These are phyloP conservation scores for Circinella minor DNA, from an alignment of 371 early-diverging fungal genomes.

Conservation along the genomic window DNA sequence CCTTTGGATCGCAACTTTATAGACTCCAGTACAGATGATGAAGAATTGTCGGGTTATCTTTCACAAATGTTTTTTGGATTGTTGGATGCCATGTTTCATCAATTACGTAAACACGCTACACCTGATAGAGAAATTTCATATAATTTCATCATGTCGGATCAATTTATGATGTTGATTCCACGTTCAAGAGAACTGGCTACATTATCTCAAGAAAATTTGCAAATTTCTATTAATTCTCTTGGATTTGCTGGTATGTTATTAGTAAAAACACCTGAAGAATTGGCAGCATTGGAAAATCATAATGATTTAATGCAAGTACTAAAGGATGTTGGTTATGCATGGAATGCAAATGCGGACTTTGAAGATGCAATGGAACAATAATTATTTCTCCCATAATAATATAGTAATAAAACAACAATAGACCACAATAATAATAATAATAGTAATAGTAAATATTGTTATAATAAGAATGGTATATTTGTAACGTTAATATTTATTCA, in stretches of 20 bases:
- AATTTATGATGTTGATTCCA: conserved; percentile 79
- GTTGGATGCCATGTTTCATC: conserved; percentile 55
- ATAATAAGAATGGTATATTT: conserved; percentile 1
- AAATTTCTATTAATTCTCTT: conserved; percentile 65
- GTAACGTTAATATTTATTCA: conserved; percentile 7
- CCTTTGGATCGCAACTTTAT: conserved; percentile 41
- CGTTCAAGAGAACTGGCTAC: conserved; percentile 52
- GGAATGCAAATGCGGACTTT: conserved; percentile 18
- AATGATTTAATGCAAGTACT: conserved; percentile 43
- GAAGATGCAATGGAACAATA: neutral
- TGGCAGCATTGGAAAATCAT: conserved; percentile 47
- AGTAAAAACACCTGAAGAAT: conserved; percentile 58
- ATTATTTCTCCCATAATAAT: no score
- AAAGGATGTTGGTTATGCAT: conserved; percentile 30
- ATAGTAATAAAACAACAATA: neutral
- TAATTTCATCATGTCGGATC: conserved; percentile 69
- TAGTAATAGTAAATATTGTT: neutral
- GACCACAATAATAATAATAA: neutral
- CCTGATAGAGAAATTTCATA: conserved; percentile 45
- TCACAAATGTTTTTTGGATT: conserved; percentile 55
- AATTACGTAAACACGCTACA: conserved; percentile 40
- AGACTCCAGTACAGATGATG: conserved; percentile 24
- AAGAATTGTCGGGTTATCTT: conserved; percentile 44
- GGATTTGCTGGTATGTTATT: conserved; percentile 75
- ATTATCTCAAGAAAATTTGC: conserved; percentile 25